These are phyloP conservation scores for Gossypium raimondii DNA, from an alignment of 345 rosid species.

Conservation along the genomic window DNA sequence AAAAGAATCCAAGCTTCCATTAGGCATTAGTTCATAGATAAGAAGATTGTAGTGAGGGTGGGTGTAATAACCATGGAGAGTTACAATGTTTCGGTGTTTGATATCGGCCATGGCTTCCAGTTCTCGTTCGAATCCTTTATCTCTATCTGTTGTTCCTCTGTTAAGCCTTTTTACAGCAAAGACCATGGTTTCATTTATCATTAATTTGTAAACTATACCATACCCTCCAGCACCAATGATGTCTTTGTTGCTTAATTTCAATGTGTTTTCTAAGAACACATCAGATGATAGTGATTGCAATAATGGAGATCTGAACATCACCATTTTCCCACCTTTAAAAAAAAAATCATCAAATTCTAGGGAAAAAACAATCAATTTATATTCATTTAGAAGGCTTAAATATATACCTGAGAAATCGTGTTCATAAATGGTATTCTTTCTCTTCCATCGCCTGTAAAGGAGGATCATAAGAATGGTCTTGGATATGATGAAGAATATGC, in stretches of 20 bases:
- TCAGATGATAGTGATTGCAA: conserved; percentile 50
- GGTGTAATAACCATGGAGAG: conserved; percentile 74
- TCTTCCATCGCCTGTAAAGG: conserved; percentile 62
- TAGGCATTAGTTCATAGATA: conserved; percentile 81
- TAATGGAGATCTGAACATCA: conserved; percentile 59
- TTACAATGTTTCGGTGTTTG: conserved; percentile 79
- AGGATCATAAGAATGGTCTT: conserved; percentile 63
- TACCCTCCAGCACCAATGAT: conserved; percentile 75
- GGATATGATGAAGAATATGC: conserved; percentile 53
- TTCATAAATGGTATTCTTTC: conserved; percentile 34
- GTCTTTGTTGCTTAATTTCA: conserved; percentile 65
- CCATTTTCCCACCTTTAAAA: conserved; percentile 71
- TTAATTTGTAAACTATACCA: conserved; percentile 70
- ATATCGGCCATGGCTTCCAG: conserved; percentile 82
- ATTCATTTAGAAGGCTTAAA: neutral
- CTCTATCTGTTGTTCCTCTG: conserved; percentile 67
- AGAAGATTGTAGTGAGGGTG: conserved; percentile 64
- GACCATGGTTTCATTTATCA: conserved; percentile 42
- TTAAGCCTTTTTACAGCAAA: conserved; percentile 78
- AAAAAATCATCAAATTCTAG: neutral
- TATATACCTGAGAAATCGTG: conserved; percentile 52
- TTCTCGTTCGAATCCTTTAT: conserved; percentile 71
- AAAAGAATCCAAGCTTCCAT: conserved; percentile 62
- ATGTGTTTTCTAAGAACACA: conserved; percentile 51
- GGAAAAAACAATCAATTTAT: neutral